Evolutionary conservation across 1,139 yeast species (phyloP).

Genomic region (Sugiyamaella novakii): DNA sequence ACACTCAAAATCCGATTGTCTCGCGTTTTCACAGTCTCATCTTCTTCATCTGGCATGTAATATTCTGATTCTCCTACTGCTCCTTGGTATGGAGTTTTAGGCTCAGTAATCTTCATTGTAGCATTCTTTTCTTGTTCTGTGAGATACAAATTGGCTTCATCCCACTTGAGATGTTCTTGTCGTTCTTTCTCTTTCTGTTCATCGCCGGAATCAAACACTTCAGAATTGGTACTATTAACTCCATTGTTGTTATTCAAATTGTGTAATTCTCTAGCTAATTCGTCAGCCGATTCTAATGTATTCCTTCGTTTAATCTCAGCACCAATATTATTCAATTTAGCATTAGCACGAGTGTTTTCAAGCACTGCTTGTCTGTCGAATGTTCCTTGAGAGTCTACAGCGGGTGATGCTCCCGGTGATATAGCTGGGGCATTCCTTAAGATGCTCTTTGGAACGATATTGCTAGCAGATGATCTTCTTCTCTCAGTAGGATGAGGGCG

Average conservation of each 20-base stretch:
- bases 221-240: not conserved
- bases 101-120: conserved; percentile 89
- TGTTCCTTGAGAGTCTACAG: conserved; percentile 15
- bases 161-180: conserved; percentile 61
- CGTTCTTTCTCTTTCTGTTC: conserved; percentile 23
- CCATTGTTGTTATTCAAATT: not conserved
- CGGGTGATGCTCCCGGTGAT: conserved; percentile 6
- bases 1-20: conserved; percentile 41
- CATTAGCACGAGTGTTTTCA: conserved; percentile 51
- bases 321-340: conserved; percentile 43
- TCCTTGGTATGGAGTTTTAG: conserved; percentile 96
- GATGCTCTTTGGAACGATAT: conserved; percentile 36
- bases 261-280: conserved; percentile 4
- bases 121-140: conserved; percentile 72
- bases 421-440: conserved; percentile 44
- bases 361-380: conserved; percentile 51
- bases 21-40: conserved; percentile 46
- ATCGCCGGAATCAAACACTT: conserved; percentile 4
- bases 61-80: conserved; percentile 89
- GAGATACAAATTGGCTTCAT: conserved; percentile 65
- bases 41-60: conserved; percentile 72
- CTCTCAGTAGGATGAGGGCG: conserved; percentile 6
- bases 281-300: conserved; percentile 12
- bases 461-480: conserved; percentile 9
- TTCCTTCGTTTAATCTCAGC: conserved; percentile 19